phyloP scores from a whole-genome alignment of 768 basidiomycete species.

The Podaxis pistillaris region DNA sequence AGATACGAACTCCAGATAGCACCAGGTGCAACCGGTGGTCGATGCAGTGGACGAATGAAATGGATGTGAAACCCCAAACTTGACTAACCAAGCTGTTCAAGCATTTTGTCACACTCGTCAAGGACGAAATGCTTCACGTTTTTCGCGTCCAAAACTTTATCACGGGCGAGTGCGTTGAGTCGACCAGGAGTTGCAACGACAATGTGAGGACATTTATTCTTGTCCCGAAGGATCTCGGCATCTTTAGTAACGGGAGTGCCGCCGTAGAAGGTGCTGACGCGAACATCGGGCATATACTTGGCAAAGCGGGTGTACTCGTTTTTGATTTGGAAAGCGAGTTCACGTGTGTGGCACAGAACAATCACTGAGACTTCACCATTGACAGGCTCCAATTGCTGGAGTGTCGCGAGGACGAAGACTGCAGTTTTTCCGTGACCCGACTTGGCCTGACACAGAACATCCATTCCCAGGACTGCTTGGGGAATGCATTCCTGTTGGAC shows the following conservation, averaged over 20 bases:
- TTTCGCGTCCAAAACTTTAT: constrained; percentile 93
- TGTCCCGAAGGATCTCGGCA: constrained; percentile 90
- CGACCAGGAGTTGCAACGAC: constrained; percentile 98
- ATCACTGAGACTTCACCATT: constrained; percentile 97
- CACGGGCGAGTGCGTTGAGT: constrained; percentile 91
- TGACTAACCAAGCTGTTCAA: constrained; percentile 99
- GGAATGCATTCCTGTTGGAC: constrained; percentile 99
- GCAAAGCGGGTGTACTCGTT: constrained; percentile 99
- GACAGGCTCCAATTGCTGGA: constrained; percentile 97
- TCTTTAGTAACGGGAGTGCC: constrained; percentile 95
- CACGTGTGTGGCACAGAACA: constrained; percentile 98
- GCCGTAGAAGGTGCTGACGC: constrained; percentile 97
- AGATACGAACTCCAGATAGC: constrained; percentile 9
- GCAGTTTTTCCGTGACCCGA: constrained; percentile 99
- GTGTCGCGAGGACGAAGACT: constrained; percentile 95
- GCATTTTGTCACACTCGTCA: constrained; percentile 99
- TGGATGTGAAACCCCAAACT: constrained; percentile 47
- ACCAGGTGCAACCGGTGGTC: constrained; percentile 39
- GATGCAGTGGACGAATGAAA: constrained; percentile 47
- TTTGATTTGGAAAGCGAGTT: constrained; percentile 99
- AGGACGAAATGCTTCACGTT: constrained; percentile 99
- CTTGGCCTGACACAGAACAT: constrained; percentile 99
- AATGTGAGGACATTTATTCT: constrained; percentile 97
- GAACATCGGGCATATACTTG: constrained; percentile 99
- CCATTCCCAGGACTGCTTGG: constrained; percentile 99